Evolutionary conservation across 1,284 basidiomycete genomes (phyloP).

Genomic region (Rhodotorula sp.): DNA sequence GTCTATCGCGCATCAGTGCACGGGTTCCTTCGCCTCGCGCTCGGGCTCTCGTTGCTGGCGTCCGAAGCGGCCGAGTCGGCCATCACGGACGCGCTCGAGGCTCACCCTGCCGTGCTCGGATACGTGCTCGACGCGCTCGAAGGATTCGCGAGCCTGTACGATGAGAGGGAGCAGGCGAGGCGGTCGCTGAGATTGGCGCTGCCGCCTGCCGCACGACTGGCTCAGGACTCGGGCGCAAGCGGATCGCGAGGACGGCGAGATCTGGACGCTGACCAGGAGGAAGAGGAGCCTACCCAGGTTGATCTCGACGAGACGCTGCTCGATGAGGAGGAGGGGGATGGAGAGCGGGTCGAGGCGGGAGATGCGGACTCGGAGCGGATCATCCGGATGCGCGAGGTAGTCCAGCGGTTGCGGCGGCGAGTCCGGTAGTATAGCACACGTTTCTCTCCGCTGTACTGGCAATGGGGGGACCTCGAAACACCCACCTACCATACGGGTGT

Average conservation of each 20-base stretch:
- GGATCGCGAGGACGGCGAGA: background rate
- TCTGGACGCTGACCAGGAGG: background rate
- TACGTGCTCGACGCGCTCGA: constrained; percentile 19
- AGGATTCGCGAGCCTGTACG: constrained; percentile 18
- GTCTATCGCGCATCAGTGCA: constrained; percentile 22
- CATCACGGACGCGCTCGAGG: background rate
- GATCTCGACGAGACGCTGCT: background rate
- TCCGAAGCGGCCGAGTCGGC: constrained; percentile 16
- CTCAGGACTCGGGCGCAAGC: background rate
- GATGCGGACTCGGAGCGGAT: background rate
- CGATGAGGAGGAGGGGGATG: background rate
- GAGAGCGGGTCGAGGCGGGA: background rate
- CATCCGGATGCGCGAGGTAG: background rate
- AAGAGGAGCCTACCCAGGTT: background rate
- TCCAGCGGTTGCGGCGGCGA: constrained; percentile 7
- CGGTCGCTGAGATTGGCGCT: background rate
- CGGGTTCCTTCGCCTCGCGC: constrained; percentile 25
- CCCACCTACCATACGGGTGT: too few species aligned
- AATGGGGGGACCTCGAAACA: background rate
- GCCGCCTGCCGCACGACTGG: background rate
- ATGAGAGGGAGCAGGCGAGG: constrained; percentile 8
- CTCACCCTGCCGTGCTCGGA: background rate
- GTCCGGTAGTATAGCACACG: background rate
- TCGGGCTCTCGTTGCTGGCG: constrained; percentile 24
- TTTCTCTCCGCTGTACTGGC: background rate